Conservation (phyloP, 2,329 filamentous ascomycete genomes). For the Monilinia fructicola region DNA sequence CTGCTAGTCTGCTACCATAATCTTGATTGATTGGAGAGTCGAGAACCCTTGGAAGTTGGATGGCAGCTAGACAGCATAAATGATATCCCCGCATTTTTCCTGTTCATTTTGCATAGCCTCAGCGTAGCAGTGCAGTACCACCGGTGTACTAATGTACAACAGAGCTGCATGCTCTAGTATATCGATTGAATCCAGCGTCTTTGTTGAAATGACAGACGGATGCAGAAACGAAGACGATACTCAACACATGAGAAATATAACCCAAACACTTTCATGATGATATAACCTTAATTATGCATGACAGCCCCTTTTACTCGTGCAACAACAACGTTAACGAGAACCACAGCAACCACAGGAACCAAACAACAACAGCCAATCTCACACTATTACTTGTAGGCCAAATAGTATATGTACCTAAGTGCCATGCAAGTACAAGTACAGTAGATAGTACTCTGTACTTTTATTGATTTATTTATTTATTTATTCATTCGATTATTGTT, state of each 20-base stretch:
- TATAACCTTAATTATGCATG: no score
- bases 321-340: neutral
- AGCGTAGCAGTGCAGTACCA: slow-evolving; percentile 18
- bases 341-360: no score
- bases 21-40: slow-evolving; percentile 6
- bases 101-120: slow-evolving; percentile 20
- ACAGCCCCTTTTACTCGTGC: slow-evolving; percentile 4
- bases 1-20: slow-evolving; percentile 1
- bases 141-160: slow-evolving; percentile 5
- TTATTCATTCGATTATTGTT: neutral
- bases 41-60: slow-evolving; percentile 3
- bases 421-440: neutral
- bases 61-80: slow-evolving; percentile 1
- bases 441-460: no score
- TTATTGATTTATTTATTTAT: no score
- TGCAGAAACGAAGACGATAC: slow-evolving; percentile 2
- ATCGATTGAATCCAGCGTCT: slow-evolving; percentile 2
- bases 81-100: slow-evolving; percentile 15
- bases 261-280: neutral
- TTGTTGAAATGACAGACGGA: neutral
- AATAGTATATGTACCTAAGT: neutral
- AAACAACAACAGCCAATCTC: neutral
- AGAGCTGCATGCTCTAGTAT: neutral
- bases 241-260: neutral
- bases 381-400: neutral